Evolutionary conservation across 1,284 basidiomycete species (phyloP), one percentile per base, ranked within the genome.

Genomic region (Trichosporon faecale): DNA sequence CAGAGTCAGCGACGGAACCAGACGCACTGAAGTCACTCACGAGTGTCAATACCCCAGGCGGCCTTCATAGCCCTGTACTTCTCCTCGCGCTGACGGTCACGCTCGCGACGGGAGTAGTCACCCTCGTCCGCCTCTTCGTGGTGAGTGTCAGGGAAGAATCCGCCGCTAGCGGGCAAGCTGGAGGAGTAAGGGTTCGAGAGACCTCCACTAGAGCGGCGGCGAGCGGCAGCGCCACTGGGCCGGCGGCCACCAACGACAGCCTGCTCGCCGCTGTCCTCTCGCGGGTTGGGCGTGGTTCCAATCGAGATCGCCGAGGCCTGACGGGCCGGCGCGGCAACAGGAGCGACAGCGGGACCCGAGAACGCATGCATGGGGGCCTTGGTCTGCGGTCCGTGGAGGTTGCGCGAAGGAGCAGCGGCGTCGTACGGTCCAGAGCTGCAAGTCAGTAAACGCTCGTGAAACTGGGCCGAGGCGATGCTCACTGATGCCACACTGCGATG

Each of bases 341-440:
- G 57, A 23, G 68, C 23, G 52, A 57, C 40, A 31, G 27, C 69
- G 69, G 25, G 12, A n/a, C 27, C 57, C 4, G 73, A 70, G 69
- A 84, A 84, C 1, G 82, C 83, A 21, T 76, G 78, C 80, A 83
- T 83, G 9, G 83, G 83, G 2, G 81, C 82, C 71, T 79, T 78
- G 37, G 68, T 74, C 18, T 33, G 52, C 0, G 78, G 79, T 52
- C 73, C 74, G 74, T 81, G 78, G 60, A 73, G 40, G 74, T 84
- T 84, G 57, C 83, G 79, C 11, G 80, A 82, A 8, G 83, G 83
- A 0, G 83, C 83, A 25, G 83, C 83, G 9, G 83, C 83, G 65
- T 84, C 83, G 66, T 84, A 84, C 16, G 83, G 83, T 23, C 83
- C 83, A 31, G 81, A 75, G 69, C 79, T 80, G 67, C 8, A 49